Percentiles rank a stretch among this genome's conserved stretches.
Conservation (phyloP, 306 rosid genomes). For the Carpinus fangiana region DNA sequence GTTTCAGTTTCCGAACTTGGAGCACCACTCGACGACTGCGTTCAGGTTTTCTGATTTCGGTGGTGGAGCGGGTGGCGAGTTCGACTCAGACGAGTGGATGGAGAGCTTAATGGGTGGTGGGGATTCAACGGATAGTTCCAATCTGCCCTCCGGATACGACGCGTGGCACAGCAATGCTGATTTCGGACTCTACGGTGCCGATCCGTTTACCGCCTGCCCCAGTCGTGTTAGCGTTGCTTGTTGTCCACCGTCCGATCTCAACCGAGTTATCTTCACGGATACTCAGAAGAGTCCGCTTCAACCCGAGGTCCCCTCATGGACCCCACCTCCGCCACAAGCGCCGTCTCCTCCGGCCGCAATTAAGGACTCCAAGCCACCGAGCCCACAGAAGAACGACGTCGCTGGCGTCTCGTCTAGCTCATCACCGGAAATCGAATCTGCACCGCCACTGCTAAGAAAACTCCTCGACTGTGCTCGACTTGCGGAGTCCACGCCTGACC, state of each 20-base stretch:
- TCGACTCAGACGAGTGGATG: constrained; percentile 98
- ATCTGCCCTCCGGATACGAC: constrained; percentile 57
- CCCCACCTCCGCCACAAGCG: constrained; percentile 36
- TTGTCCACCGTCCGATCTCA: constrained; percentile 67
- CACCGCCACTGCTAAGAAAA: constrained; percentile 68
- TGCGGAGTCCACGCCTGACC: constrained; percentile 56
- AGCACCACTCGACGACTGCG: constrained; percentile 54
- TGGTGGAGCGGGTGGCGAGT: constrained; percentile 56
- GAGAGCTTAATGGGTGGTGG: constrained; percentile 76
- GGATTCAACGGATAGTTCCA: constrained; percentile 76
- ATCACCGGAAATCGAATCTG: constrained; percentile 45
- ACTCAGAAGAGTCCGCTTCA: constrained; percentile 32
- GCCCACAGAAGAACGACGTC: constrained; percentile 23
- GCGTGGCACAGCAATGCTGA: constrained; percentile 64
- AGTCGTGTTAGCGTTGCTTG: constrained; percentile 53
- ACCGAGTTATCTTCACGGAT: constrained; percentile 59
- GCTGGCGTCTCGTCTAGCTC: constrained; percentile 39
- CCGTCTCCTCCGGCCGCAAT: constrained; percentile 28
- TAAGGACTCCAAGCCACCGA: constrained; percentile 35
- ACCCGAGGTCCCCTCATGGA: constrained; percentile 42
- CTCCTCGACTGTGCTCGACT: constrained; percentile 64
- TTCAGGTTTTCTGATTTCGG: constrained; percentile 66
- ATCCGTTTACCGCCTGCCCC: constrained; percentile 54
- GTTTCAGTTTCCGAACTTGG: constrained; percentile 64
- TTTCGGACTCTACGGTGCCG: constrained; percentile 51